phyloP scores from a whole-genome alignment of 2,329 filamentous ascomycete species.

The Thelonectria discophora region DNA sequence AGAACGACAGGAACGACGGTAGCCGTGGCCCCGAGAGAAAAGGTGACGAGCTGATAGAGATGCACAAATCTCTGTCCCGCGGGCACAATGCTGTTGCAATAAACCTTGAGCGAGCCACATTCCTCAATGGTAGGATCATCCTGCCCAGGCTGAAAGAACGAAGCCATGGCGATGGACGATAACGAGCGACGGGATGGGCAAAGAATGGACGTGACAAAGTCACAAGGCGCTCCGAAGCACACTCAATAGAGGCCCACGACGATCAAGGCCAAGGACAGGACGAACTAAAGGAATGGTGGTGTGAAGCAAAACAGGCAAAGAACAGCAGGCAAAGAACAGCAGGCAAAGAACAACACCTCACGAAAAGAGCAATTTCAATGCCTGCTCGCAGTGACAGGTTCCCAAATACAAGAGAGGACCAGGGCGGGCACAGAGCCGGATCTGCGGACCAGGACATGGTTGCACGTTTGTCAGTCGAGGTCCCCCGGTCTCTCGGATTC shows the following conservation, averaged over 20 bases:
- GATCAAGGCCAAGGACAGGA: neutral
- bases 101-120: conserved; percentile 11
- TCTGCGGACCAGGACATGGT: too few species aligned
- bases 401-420: too few species aligned
- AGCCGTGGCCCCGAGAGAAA: conserved; percentile 13
- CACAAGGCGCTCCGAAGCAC: conserved; percentile 6
- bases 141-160: conserved; percentile 22
- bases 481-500: too few species aligned
- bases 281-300: conserved; percentile 2
- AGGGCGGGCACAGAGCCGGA: too few species aligned
- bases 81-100: conserved; percentile 21
- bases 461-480: too few species aligned
- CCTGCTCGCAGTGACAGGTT: too few species aligned
- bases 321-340: neutral
- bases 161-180: conserved; percentile 17
- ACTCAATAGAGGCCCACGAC: neutral
- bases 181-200: neutral
- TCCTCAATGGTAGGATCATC: conserved; percentile 13
- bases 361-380: too few species aligned
- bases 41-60: conserved; percentile 16
- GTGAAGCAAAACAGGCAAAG: neutral
- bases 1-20: conserved; percentile 15
- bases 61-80: conserved; percentile 2
- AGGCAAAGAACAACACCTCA: too few species aligned
- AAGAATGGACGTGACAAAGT: conserved; percentile 8